phyloP scores from a whole-genome alignment of 2,329 filamentous ascomycete genomes.

The Colletotrichum truncatum region DNA sequence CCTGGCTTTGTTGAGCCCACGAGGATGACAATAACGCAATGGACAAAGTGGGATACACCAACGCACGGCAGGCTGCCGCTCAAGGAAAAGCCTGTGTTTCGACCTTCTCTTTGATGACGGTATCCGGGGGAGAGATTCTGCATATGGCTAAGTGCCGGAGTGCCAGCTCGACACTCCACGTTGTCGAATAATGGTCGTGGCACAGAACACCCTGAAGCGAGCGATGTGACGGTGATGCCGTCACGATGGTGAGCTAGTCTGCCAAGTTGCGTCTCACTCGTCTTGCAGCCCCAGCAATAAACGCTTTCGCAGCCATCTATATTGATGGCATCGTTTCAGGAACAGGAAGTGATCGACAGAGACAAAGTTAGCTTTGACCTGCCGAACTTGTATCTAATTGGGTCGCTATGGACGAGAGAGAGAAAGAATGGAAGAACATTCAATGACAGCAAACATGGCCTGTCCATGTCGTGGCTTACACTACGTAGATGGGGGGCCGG shows the following conservation, averaged over 20 bases:
- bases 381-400: not conserved
- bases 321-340: not conserved
- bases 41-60: not conserved
- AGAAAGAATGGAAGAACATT: not conserved
- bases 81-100: not conserved
- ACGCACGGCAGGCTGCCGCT: not conserved
- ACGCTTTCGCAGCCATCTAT: not conserved
- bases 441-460: slow-evolving; percentile 1
- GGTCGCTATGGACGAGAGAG: not conserved
- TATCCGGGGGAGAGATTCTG: not conserved
- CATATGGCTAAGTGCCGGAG: not conserved
- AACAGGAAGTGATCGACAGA: slow-evolving; percentile 19
- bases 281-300: not conserved
- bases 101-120: not conserved
- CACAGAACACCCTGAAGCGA: not conserved
- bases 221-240: slow-evolving; percentile 11
- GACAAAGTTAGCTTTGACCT: not conserved
- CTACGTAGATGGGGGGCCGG: not conserved
- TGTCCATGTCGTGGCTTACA: not conserved
- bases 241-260: not conserved
- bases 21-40: not conserved
- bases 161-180: not conserved
- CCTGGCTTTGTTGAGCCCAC: not conserved
- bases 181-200: not conserved
- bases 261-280: not conserved